Conservation (phyloP, 169 alveolate genomes). For the Plasmodium berghei region DNA sequence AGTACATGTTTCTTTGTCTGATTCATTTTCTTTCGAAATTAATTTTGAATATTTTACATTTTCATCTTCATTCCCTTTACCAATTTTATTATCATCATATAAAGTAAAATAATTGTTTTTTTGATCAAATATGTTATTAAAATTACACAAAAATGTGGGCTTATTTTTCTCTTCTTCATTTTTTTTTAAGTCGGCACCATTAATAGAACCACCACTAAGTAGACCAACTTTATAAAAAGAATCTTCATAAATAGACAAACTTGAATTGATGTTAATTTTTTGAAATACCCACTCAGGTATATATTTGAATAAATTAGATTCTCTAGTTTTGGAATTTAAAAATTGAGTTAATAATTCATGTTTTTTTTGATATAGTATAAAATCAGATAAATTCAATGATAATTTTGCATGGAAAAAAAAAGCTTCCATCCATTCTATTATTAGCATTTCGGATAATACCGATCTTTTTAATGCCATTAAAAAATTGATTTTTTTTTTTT, state of each 20-base stretch:
- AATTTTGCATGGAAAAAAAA: constrained; percentile 67
- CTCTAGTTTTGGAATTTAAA: constrained; percentile 11
- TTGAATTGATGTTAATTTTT: constrained; percentile 32
- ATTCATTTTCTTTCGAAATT: not conserved
- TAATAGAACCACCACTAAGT: not conserved
- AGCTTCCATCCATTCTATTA: constrained; percentile 92
- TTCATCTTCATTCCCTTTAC: not conserved
- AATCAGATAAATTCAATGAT: constrained; percentile 43
- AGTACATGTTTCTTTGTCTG: not conserved
- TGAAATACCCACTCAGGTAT: constrained; percentile 62
- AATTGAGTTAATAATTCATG: constrained; percentile 44
- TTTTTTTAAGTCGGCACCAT: not conserved
- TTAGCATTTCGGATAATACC: constrained; percentile 85
- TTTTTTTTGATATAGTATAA: constrained; percentile 58
- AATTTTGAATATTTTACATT: not conserved
- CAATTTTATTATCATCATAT: constrained; percentile 27
- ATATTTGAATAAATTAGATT: constrained; percentile 30
- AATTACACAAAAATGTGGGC: constrained; percentile 26
- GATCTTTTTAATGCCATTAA: constrained; percentile 89
- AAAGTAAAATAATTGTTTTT: constrained; percentile 17
- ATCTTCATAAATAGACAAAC: constrained; percentile 52
- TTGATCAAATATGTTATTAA: constrained; percentile 27
- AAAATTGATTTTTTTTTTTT: constrained; percentile 84
- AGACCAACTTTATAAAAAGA: constrained; percentile 26
- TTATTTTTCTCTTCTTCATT: constrained; percentile 3